A percentile compares a stretch with the other conserved stretches of the same genome.
Conservation (phyloP, 2,329 filamentous ascomycete species). For the Botrytis byssoidea region DNA sequence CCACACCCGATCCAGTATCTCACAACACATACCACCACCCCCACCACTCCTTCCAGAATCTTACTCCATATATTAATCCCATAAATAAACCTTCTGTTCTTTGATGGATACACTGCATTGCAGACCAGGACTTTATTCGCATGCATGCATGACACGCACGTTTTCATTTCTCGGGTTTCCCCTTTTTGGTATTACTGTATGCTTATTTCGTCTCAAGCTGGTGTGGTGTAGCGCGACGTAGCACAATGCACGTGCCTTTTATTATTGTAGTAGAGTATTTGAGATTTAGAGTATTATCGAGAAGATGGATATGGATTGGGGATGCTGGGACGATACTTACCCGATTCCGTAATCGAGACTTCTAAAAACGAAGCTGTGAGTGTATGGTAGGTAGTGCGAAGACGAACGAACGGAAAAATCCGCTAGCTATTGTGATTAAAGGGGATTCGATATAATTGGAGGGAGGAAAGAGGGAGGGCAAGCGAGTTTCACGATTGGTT, state of each 20-base stretch:
- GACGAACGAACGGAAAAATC: not conserved
- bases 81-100: not conserved
- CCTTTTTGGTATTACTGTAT: no score
- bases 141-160: conserved; percentile 1
- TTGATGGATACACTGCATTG: no score
- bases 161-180: not conserved
- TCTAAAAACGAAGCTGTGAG: not conserved
- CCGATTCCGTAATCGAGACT: not conserved
- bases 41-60: not conserved
- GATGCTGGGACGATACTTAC: not conserved
- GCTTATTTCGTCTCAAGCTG: not conserved
- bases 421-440: no score
- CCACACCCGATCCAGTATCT: no score
- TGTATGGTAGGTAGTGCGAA: not conserved
- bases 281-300: not conserved
- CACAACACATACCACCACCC: not conserved
- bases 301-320: not conserved
- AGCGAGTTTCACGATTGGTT: not conserved
- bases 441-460: not conserved
- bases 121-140: not conserved
- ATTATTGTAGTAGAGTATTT: no score
- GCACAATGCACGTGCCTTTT: not conserved
- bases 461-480: not conserved
- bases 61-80: no score
- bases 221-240: not conserved